Evolutionary conservation across 331 rosid genomes (phyloP).

Genomic region (Rosa hybrid): DNA sequence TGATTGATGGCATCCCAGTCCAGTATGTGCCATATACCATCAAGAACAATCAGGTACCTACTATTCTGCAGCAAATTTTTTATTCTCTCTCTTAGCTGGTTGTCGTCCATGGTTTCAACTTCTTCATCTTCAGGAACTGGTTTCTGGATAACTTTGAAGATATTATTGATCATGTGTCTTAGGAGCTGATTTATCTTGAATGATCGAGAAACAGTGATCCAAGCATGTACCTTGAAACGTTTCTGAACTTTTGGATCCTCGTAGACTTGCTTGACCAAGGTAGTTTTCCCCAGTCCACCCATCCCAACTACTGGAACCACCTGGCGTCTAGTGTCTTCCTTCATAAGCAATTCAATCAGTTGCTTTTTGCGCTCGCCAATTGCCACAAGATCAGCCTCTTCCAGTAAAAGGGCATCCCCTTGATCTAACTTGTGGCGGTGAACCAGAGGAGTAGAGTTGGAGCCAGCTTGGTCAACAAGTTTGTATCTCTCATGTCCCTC

Average conservation of each 20-base stretch:
- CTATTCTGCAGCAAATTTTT: constrained; percentile 40
- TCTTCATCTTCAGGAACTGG: constrained; percentile 38
- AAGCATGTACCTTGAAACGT: constrained; percentile 48
- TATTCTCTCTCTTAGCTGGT: constrained; percentile 36
- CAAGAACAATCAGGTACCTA: constrained; percentile 62
- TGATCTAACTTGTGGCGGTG: neutral
- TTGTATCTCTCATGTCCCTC: constrained; percentile 7
- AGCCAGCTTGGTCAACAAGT: constrained; percentile 25
- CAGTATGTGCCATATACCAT: constrained; percentile 48
- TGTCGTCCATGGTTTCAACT: constrained; percentile 35
- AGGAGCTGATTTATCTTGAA: constrained; percentile 40
- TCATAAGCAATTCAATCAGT: constrained; percentile 38
- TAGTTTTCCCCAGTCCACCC: constrained; percentile 68
- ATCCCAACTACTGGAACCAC: constrained; percentile 54
- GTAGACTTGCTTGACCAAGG: constrained; percentile 52
- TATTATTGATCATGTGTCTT: constrained; percentile 33
- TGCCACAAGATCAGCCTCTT: constrained; percentile 57
- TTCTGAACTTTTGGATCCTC: constrained; percentile 50
- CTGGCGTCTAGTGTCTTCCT: constrained; percentile 20
- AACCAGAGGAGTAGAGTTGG: neutral
- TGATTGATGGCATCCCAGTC: constrained; percentile 61
- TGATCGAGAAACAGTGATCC: constrained; percentile 57
- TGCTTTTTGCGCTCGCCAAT: constrained; percentile 40
- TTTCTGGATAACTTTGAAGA: constrained; percentile 40
- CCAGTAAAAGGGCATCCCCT: constrained; percentile 66